Evolutionary conservation across 2,329 filamentous ascomycete genomes (phyloP).

Genomic region (Cyphellophora europaea): DNA sequence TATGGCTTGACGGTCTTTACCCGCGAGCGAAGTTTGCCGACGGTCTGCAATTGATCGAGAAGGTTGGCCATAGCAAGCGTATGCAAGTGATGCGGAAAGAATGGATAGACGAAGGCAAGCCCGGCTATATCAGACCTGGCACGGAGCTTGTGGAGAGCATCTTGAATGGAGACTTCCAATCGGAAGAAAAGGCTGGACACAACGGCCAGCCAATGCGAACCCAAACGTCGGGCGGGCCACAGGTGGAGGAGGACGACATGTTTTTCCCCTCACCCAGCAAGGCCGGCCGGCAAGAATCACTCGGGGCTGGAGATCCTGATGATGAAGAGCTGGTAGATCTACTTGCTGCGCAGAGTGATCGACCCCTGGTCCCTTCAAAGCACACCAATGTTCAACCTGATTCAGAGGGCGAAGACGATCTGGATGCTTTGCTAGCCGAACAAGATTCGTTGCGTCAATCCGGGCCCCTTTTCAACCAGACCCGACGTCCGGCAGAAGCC

Average conservation of each 20-base stretch:
- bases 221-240: background rate
- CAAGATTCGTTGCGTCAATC: conserved; percentile 10
- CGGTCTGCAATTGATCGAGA: conserved; percentile 82
- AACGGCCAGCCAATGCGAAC: background rate
- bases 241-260: conserved; percentile 8
- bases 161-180: background rate
- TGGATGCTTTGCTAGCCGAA: conserved; percentile 19
- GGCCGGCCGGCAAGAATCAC: conserved; percentile 1
- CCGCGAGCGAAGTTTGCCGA: conserved; percentile 92
- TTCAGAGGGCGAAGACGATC: conserved; percentile 19
- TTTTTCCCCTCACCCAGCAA: conserved; percentile 11
- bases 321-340: conserved; percentile 11
- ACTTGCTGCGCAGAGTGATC: conserved; percentile 6
- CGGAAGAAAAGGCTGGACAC: background rate
- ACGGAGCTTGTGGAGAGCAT: background rate
- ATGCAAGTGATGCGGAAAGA: conserved; percentile 66
- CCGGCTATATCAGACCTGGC: conserved; percentile 14
- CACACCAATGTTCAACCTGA: no score
- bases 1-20: conserved; percentile 95
- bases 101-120: conserved; percentile 68
- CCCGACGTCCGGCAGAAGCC: no score
- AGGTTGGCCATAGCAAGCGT: conserved; percentile 74
- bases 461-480: background rate
- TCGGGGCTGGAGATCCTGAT: conserved; percentile 3
- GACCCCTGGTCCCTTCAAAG: no score